Evolutionary conservation across 1,284 basidiomycete genomes (phyloP).

Genomic region (Heterobasidion parviporum): DNA sequence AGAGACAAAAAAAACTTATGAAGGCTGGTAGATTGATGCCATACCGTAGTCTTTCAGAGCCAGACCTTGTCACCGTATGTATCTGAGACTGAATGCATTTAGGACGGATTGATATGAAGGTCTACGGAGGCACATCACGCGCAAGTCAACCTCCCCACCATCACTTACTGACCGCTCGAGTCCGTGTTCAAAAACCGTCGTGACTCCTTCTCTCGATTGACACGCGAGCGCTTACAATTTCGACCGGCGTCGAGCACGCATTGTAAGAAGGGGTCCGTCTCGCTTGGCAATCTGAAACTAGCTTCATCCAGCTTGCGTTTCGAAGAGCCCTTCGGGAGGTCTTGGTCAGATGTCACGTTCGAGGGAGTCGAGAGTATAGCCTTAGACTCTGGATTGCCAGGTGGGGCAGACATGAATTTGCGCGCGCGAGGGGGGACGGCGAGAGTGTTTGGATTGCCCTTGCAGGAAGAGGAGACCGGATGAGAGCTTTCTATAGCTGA

Average conservation of each 20-base stretch:
- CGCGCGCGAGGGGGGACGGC: too few species aligned
- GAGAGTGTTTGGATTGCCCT: not conserved
- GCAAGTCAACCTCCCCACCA: not conserved
- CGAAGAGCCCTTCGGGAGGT: not conserved
- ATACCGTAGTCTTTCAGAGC: too few species aligned
- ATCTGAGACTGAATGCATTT: too few species aligned
- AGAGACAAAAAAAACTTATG: too few species aligned
- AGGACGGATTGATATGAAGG: too few species aligned
- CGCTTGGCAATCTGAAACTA: not conserved
- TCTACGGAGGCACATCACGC: not conserved
- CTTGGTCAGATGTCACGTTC: not conserved
- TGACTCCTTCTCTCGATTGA: not conserved
- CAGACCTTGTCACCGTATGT: too few species aligned
- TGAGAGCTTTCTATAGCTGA: not conserved
- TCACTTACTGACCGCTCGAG: not conserved
- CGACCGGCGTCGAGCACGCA: not conserved
- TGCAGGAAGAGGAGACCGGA: not conserved
- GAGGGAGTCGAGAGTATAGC: too few species aligned
- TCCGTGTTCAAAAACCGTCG: not conserved
- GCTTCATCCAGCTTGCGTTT: constrained; percentile 1
- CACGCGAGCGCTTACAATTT: not conserved
- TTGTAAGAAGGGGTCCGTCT: not conserved
- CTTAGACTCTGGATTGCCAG: too few species aligned
- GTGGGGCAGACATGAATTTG: too few species aligned
- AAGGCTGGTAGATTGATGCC: too few species aligned